Evolutionary conservation across 1,139 yeast genomes (phyloP).

Genomic region (Saccharomyces hybrid): DNA sequence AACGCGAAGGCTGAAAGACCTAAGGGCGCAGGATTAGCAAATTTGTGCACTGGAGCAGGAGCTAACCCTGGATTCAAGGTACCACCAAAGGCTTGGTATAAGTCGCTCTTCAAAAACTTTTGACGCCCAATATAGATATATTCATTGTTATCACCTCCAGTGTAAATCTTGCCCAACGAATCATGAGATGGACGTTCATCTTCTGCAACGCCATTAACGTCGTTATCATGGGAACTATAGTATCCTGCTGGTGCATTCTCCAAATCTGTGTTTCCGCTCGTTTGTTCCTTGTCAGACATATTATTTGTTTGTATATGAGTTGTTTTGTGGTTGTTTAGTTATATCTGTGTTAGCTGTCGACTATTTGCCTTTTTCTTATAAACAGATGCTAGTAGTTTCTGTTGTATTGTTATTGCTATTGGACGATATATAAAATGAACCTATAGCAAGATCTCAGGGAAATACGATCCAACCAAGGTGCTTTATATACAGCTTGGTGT

Average conservation of each 20-base stretch:
- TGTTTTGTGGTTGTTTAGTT: background rate
- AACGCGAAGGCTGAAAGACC: slow-evolving; percentile 80
- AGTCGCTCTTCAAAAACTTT: slow-evolving; percentile 45
- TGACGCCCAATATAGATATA: slow-evolving; percentile 55
- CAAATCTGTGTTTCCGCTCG: slow-evolving; percentile 10
- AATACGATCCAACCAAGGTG: background rate
- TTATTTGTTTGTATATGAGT: background rate
- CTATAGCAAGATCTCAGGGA: background rate
- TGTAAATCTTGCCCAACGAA: slow-evolving; percentile 23
- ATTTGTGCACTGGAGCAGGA: slow-evolving; percentile 52
- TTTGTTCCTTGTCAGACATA: slow-evolving; percentile 14
- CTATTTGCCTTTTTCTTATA: background rate
- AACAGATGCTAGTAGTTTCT: background rate
- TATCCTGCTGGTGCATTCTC: slow-evolving; percentile 8
- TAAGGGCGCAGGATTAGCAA: slow-evolving; percentile 84
- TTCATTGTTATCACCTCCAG: slow-evolving; percentile 38
- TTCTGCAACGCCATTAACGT: slow-evolving; percentile 2
- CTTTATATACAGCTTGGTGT: background rate
- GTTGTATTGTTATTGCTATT: background rate
- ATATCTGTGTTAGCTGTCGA: slow-evolving; percentile 1
- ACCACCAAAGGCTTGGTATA: slow-evolving; percentile 53
- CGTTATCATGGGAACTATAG: slow-evolving; percentile 1
- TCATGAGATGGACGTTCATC: slow-evolving; percentile 6
- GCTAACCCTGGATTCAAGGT: slow-evolving; percentile 45
- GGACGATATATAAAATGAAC: background rate